These are phyloP conservation scores for Xylaria venustula DNA, from an alignment of 495 filamentous ascomycete species.

Conservation along the genomic window DNA sequence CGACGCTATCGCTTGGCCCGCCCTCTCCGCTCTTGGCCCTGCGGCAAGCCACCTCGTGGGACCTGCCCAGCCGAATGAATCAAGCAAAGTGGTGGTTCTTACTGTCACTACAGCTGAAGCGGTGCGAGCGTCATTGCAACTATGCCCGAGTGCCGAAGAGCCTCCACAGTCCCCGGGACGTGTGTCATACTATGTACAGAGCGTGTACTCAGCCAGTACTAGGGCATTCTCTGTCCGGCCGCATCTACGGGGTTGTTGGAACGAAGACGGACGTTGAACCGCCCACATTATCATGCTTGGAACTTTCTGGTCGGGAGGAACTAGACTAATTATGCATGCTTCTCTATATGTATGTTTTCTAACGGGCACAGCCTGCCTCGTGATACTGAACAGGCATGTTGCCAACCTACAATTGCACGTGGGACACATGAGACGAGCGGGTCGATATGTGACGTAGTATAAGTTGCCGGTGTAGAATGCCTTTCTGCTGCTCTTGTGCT, in stretches of 20 bases:
- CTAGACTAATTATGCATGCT: background rate
- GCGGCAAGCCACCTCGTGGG: too few species aligned
- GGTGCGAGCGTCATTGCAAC: too few species aligned
- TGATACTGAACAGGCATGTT: background rate
- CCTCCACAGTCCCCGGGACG: too few species aligned
- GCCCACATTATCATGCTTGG: background rate
- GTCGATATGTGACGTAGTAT: background rate
- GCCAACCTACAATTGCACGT: background rate
- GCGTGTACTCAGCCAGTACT: slow-evolving; percentile 1
- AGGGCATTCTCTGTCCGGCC: background rate
- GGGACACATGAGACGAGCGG: background rate
- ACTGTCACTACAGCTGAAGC: too few species aligned
- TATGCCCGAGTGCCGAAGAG: too few species aligned
- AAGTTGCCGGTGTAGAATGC: background rate
- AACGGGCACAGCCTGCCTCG: background rate
- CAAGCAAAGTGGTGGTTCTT: too few species aligned
- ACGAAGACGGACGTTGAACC: background rate
- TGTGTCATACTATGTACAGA: too few species aligned
- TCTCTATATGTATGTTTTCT: background rate
- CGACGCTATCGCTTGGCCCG: too few species aligned
- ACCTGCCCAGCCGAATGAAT: too few species aligned
- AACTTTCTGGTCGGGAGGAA: background rate
- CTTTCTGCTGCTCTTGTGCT: background rate
- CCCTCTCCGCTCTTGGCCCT: too few species aligned
- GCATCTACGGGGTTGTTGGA: background rate